Conservation (phyloP, 2,329 filamentous ascomycete genomes). For the Ophiostoma angusticollis region DNA sequence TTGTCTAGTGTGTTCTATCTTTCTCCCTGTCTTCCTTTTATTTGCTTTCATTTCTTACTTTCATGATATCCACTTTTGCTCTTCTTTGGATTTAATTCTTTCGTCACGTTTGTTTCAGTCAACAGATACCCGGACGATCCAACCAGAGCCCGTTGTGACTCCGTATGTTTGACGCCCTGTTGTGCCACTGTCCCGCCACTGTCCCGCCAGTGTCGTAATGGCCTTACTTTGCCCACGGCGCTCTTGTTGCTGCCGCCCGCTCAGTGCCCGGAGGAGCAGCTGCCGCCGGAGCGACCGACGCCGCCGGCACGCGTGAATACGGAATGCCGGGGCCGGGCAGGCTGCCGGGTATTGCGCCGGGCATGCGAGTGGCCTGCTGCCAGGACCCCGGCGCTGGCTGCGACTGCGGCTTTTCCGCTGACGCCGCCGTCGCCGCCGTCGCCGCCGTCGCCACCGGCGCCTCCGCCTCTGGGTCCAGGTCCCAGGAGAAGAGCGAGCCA, state of each 20-base stretch:
- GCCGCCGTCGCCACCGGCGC: constrained; percentile 19
- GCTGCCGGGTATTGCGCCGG: constrained; percentile 5
- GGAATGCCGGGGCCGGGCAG: constrained; percentile 20
- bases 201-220: too few species aligned
- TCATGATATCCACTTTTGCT: constrained; percentile 12
- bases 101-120: constrained; percentile 1
- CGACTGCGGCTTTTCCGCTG: constrained; percentile 14
- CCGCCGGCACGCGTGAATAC: constrained; percentile 22
- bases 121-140: constrained; percentile 8
- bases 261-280: too few species aligned
- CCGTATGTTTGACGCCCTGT: background rate
- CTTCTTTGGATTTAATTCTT: constrained; percentile 1
- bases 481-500: constrained; percentile 68
- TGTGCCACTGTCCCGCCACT: too few species aligned
- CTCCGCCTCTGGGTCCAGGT: constrained; percentile 48
- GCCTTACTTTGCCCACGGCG: constrained; percentile 30
- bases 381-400: constrained; percentile 17
- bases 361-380: constrained; percentile 17
- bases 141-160: background rate
- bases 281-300: constrained; percentile 8
- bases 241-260: too few species aligned
- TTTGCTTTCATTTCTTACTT: background rate
- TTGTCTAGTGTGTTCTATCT: background rate
- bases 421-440: constrained; percentile 27
- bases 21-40: constrained; percentile 3